Percentiles rank a stretch among this genome's conserved stretches.
phyloP scores from a whole-genome alignment of 2,329 filamentous ascomycete species.

The Fusarium sp. region DNA sequence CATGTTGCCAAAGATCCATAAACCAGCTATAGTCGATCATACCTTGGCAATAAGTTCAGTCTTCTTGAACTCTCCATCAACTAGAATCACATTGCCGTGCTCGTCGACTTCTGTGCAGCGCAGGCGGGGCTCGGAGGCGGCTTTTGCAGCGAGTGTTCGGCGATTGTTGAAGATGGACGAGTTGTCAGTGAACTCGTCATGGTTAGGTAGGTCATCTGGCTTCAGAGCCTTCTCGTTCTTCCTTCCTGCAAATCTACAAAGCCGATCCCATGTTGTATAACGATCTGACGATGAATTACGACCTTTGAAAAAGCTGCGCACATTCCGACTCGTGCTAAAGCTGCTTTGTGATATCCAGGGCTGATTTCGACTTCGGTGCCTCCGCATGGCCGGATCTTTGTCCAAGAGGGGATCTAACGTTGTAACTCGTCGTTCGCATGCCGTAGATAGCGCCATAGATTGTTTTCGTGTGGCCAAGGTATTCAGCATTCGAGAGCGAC shows the following conservation, averaged over 20 bases:
- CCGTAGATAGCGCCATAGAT: conserved; percentile 18
- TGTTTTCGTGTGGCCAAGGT: conserved; percentile 27
- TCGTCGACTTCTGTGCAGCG: conserved; percentile 97
- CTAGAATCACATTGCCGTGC: conserved; percentile 89
- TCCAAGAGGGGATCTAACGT: conserved; percentile 52
- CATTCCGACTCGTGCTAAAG: conserved; percentile 52
- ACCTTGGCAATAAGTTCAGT: conserved; percentile 96
- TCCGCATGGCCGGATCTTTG: conserved; percentile 41
- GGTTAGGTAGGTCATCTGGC: conserved; percentile 71
- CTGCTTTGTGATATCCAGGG: conserved; percentile 28
- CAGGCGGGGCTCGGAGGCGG: conserved; percentile 86
- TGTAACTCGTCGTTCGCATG: conserved; percentile 33
- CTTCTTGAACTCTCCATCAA: conserved; percentile 98
- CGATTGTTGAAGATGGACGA: conserved; percentile 75
- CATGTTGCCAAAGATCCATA: background rate
- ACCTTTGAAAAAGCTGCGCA: conserved; percentile 44
- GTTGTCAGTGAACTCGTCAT: conserved; percentile 71
- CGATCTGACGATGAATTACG: conserved; percentile 39
- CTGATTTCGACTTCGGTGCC: conserved; percentile 23
- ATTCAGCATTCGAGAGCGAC: conserved; percentile 37
- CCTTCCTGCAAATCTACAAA: conserved; percentile 61
- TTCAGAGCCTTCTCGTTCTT: conserved; percentile 61
- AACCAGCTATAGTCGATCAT: conserved; percentile 25
- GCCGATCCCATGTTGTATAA: conserved; percentile 62
- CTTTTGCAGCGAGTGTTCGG: conserved; percentile 80